phyloP scores from a whole-genome alignment of 2,329 filamentous ascomycete species.

The Colletotrichum orbiculare region DNA sequence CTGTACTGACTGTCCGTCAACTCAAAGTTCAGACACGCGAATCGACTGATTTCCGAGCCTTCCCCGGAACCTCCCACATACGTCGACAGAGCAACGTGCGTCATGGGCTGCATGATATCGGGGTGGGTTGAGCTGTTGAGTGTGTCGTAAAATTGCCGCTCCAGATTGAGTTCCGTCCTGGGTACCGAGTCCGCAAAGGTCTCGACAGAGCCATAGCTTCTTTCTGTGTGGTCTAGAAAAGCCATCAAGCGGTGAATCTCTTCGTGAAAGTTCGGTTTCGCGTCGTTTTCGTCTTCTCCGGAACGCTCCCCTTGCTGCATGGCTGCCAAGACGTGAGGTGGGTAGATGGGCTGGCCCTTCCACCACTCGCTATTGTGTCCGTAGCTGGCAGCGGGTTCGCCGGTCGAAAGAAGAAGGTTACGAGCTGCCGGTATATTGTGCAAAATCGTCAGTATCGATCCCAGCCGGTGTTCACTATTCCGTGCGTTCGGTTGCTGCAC shows the following conservation, averaged over 20 bases:
- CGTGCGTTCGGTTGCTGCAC: conserved; percentile 48
- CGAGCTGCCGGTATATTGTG: conserved; percentile 69
- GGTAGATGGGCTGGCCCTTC: conserved; percentile 65
- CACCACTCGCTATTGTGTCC: conserved; percentile 71
- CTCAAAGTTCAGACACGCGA: conserved; percentile 56
- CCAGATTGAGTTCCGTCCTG: conserved; percentile 46
- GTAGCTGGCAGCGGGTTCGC: conserved; percentile 57
- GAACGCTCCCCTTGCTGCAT: conserved; percentile 44
- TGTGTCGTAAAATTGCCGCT: conserved; percentile 57
- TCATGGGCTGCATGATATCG: conserved; percentile 44
- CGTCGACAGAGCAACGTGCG: conserved; percentile 45
- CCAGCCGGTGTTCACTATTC: conserved; percentile 56
- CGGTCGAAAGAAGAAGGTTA: conserved; percentile 63
- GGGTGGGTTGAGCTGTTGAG: conserved; percentile 42
- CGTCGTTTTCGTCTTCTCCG: conserved; percentile 44
- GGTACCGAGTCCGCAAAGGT: conserved; percentile 54
- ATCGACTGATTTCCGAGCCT: conserved; percentile 46
- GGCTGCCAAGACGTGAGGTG: conserved; percentile 49
- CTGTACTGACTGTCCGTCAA: conserved; percentile 50
- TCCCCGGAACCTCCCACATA: conserved; percentile 41
- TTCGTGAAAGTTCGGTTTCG: conserved; percentile 55
- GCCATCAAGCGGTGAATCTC: conserved; percentile 73
- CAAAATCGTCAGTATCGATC: conserved; percentile 67
- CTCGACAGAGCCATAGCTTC: conserved; percentile 68
- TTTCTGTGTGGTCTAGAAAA: conserved; percentile 70